Percentiles rank a stretch among this genome's conserved stretches.
Conservation (phyloP, 2,329 filamentous ascomycete genomes). For the Sporothrix dimorphospora region DNA sequence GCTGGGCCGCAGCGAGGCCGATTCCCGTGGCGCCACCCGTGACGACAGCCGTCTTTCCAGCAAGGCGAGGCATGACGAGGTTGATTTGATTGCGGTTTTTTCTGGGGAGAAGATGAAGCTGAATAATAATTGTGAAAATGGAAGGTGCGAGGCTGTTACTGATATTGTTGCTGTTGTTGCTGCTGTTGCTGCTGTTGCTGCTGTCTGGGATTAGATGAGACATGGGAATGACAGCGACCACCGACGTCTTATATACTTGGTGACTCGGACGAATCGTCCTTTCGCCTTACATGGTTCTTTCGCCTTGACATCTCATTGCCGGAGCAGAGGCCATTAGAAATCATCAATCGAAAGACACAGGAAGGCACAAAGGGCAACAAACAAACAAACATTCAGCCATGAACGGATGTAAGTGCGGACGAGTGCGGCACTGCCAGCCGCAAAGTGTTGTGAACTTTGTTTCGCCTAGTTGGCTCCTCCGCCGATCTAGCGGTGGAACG, state of each 20-base stretch:
- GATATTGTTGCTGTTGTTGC: not conserved
- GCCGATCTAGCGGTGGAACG: conserved; percentile 3
- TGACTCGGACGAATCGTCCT: conserved; percentile 10
- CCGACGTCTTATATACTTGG: not conserved
- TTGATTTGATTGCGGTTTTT: not conserved
- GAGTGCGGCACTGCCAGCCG: not conserved
- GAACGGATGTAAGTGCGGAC: conserved; percentile 4
- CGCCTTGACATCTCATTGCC: too few relatives aligned
- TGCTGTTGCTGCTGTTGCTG: too few relatives aligned
- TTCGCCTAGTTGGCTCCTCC: not conserved
- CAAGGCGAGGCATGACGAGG: conserved; percentile 21
- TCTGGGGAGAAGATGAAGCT: not conserved
- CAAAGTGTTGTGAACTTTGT: too few relatives aligned
- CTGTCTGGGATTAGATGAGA: not conserved
- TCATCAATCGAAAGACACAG: not conserved
- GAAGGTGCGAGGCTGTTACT: not conserved
- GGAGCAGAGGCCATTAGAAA: not conserved
- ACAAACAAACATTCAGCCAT: not conserved
- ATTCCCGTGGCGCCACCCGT: conserved; percentile 75
- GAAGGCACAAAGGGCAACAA: not conserved
- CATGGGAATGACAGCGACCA: too few relatives aligned
- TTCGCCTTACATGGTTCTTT: too few relatives aligned
- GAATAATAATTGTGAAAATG: too few relatives aligned
- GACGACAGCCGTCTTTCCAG: conserved; percentile 57
- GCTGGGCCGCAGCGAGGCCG: conserved; percentile 65